Conservation (phyloP, 106 monocot genomes). For the Triglochin maritima region DNA sequence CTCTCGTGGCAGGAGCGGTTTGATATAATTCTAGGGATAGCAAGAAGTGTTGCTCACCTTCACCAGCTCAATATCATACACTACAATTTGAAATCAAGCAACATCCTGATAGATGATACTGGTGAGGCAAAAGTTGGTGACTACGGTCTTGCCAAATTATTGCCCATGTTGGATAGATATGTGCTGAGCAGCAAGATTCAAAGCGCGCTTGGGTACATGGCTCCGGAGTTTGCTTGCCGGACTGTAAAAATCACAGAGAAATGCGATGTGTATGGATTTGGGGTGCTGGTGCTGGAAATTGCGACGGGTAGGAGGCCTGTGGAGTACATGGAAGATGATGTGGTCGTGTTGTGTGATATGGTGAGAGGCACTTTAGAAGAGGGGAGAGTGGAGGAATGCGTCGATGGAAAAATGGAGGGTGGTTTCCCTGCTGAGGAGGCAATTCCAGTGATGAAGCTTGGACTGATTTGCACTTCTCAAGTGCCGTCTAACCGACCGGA, state of each 20-base stretch:
- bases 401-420: slow-evolving; percentile 52
- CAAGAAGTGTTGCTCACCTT: slow-evolving; percentile 57
- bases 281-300: slow-evolving; percentile 57
- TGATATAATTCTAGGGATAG: slow-evolving; percentile 64
- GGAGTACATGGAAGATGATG: slow-evolving; percentile 95
- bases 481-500: slow-evolving; percentile 82
- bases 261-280: slow-evolving; percentile 85
- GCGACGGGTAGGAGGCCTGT: slow-evolving; percentile 68
- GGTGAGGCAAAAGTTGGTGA: slow-evolving; percentile 77
- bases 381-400: slow-evolving; percentile 56
- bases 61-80: slow-evolving; percentile 58
- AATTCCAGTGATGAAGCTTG: slow-evolving; percentile 67
- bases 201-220: slow-evolving; percentile 94
- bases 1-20: slow-evolving; percentile 75
- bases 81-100: slow-evolving; percentile 88
- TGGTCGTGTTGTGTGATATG: slow-evolving; percentile 67
- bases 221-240: slow-evolving; percentile 79
- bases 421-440: slow-evolving; percentile 67
- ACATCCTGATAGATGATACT: slow-evolving; percentile 57
- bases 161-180: slow-evolving; percentile 84
- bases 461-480: slow-evolving; percentile 88
- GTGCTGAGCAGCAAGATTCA: slow-evolving; percentile 88
- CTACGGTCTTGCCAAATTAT: slow-evolving; percentile 67
- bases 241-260: slow-evolving; percentile 79
- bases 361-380: slow-evolving; percentile 64